Evolutionary conservation across 169 alveolate genomes (phyloP).

Genomic region (Eimeria tenella): DNA sequence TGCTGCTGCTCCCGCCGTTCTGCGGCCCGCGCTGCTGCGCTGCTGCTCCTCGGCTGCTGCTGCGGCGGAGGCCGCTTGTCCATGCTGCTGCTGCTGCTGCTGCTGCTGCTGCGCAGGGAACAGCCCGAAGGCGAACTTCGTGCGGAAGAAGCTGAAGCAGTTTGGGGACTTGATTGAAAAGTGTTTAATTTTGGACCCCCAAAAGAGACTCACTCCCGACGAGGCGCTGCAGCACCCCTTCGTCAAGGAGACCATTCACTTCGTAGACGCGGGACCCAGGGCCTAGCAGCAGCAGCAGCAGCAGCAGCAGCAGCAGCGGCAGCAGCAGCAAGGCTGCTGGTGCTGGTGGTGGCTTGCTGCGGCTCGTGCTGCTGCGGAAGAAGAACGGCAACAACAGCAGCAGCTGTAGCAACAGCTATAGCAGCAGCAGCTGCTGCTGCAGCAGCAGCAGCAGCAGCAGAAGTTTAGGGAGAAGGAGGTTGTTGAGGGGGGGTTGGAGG

Average conservation of each 20-base stretch:
- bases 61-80: too few relatives aligned
- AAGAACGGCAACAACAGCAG: background rate
- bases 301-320: conserved; percentile 10
- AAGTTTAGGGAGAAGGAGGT: too few relatives aligned
- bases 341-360: too few relatives aligned
- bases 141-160: background rate
- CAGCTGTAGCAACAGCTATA: background rate
- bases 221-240: conserved; percentile 97
- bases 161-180: conserved; percentile 94
- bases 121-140: conserved; percentile 79
- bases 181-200: conserved; percentile 96
- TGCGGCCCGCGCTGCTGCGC: too few relatives aligned
- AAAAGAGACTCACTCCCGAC: conserved; percentile 96
- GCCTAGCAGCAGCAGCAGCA: conserved; percentile 31
- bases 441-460: background rate
- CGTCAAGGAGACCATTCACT: conserved; percentile 85
- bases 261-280: conserved; percentile 10
- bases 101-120: conserved; percentile 71
- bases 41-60: too few relatives aligned
- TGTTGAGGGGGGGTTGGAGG: too few relatives aligned
- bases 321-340: conserved; percentile 10
- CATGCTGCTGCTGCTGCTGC: background rate
- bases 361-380: too few relatives aligned
- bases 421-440: background rate
- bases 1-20: too few relatives aligned